phyloP scores from a whole-genome alignment of 2,329 filamentous ascomycete species.

The Spiromastix sp. region DNA sequence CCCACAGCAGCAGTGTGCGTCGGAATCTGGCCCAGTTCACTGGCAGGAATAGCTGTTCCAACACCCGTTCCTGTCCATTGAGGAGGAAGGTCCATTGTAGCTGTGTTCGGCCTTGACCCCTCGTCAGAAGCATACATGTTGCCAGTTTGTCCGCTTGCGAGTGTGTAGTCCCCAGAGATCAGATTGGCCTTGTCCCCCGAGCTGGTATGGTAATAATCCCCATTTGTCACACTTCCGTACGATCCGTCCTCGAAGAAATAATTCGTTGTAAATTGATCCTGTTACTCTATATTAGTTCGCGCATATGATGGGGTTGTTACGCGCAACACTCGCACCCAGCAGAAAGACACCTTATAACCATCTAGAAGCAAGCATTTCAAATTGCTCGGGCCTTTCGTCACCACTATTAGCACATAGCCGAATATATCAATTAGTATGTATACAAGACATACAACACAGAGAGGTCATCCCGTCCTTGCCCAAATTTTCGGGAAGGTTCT shows the following conservation, averaged over 20 bases:
- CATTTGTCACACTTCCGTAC: slow-evolving; percentile 36
- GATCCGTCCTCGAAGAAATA: slow-evolving; percentile 38
- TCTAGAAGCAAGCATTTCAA: slow-evolving; percentile 34
- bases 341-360: slow-evolving; percentile 35
- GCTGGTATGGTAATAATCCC: slow-evolving; percentile 31
- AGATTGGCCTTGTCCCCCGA: slow-evolving; percentile 32
- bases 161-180: slow-evolving; percentile 34
- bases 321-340: slow-evolving; percentile 26
- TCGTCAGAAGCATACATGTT: slow-evolving; percentile 35
- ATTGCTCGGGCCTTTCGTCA: background rate
- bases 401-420: background rate
- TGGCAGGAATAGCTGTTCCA: slow-evolving; percentile 36
- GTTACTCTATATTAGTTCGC: background rate
- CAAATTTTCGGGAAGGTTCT: no score
- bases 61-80: slow-evolving; percentile 38
- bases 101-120: slow-evolving; percentile 33
- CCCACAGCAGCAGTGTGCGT: slow-evolving; percentile 4
- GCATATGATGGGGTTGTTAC: background rate
- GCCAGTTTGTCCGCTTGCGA: slow-evolving; percentile 27
- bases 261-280: slow-evolving; percentile 43
- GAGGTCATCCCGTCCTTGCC: slow-evolving; percentile 5
- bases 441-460: no score
- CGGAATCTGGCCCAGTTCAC: slow-evolving; percentile 25
- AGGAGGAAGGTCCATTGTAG: slow-evolving; percentile 33
- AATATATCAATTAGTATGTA: no score